Evolutionary conservation across 768 basidiomycete species (phyloP).

Genomic region (Pleurotus sapidus): DNA sequence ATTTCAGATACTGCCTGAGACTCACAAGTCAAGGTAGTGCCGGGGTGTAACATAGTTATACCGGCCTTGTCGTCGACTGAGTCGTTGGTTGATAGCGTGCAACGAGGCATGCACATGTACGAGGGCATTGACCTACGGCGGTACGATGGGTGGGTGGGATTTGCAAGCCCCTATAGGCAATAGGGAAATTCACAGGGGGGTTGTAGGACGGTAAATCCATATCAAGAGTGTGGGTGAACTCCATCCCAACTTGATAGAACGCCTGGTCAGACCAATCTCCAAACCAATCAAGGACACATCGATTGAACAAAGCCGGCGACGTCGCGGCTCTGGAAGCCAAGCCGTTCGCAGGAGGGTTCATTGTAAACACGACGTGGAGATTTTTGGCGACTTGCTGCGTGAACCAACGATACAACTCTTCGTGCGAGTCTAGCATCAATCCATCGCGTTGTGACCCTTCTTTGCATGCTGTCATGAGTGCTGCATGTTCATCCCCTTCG

Average conservation of each 20-base stretch:
- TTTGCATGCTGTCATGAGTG: constrained; percentile 98
- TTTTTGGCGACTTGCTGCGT: constrained; percentile 98
- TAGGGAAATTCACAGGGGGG: constrained; percentile 82
- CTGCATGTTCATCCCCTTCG: constrained; percentile 98
- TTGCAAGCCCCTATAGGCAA: constrained; percentile 79
- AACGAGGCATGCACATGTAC: constrained; percentile 90
- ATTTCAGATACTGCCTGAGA: constrained; percentile 13
- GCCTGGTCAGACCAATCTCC: constrained; percentile 99
- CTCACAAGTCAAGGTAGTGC: constrained; percentile 98
- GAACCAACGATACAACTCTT: constrained; percentile 98
- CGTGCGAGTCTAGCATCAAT: constrained; percentile 95
- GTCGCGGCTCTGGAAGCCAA: constrained; percentile 95
- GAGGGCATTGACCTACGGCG: constrained; percentile 90
- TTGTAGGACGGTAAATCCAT: constrained; percentile 82
- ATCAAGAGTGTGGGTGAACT: constrained; percentile 93
- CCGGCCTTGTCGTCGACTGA: constrained; percentile 91
- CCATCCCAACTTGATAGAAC: constrained; percentile 96
- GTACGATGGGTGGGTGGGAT: constrained; percentile 88
- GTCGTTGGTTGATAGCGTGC: constrained; percentile 83
- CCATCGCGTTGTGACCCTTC: constrained; percentile 99
- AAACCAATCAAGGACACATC: constrained; percentile 99
- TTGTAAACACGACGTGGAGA: constrained; percentile 97
- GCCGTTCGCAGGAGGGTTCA: constrained; percentile 97
- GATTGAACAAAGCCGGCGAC: constrained; percentile 97
- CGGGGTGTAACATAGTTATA: constrained; percentile 97